Evolutionary conservation across 2,329 filamentous ascomycete species (phyloP), one percentile per base, ranked within the genome.

Genomic region (Penicillium brevicompactum): DNA sequence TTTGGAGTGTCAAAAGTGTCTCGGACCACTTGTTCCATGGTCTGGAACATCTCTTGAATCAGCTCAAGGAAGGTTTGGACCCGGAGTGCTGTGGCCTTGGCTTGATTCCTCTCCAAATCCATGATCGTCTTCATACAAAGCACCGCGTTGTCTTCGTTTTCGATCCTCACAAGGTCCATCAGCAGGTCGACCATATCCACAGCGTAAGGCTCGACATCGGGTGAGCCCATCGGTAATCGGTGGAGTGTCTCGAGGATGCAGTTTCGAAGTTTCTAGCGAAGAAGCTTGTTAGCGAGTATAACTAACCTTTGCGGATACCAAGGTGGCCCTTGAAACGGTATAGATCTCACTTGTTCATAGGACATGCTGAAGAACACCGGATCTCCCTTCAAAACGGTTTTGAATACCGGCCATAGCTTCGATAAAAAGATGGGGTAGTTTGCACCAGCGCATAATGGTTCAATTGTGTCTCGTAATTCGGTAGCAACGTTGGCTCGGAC

Each of bases 111-210:
- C 82, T 96, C 91, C 61, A 97, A 88, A 70, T 99, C 94, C 80
- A 96, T 97, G 49, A 96, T 91, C 13, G 93, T 96, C 80, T 99
- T 99, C 77, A 99, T 91, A 72, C 93, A 97, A 59, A 99, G 79
- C n/a, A 95, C 91, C 2, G 93, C 94, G 81, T 99, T 99, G 60
- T 99, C 94, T 76, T 99, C 94, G 67, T 99, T 99, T 75, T 99
- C 94, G 41, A 86, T 88, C 64, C 88, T 87, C 56, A 97, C 92
- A 55, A 99, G 79, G 51, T 85, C 84, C 87, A 97, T 93, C 60
- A 97, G 82, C 62, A 96, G 82, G 70, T 97, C 92, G 56, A 97
- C 91, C 57, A 96, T 87, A 70, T 95, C 91, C 61, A 87, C 84
- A 38, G 93, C 92, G 74, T 93, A 95, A 0, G 88, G 89, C 72